Evolutionary conservation across 371 early-diverging fungal species (phyloP), one percentile per base, ranked within the genome.

Genomic region (Haplosporangium sp.): DNA sequence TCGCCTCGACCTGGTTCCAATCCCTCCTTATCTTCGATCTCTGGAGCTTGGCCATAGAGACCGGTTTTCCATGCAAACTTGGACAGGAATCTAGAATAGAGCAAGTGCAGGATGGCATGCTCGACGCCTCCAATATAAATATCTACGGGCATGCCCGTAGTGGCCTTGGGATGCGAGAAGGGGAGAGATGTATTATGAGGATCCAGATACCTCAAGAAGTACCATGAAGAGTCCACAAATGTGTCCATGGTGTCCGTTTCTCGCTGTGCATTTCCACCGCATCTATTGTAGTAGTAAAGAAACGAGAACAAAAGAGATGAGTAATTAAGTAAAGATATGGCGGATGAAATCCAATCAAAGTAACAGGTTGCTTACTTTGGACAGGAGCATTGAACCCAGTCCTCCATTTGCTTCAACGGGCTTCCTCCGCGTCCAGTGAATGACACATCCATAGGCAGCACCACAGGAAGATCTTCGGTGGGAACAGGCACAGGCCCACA

Each of bases 211-310:
- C 97, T 86, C 81, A 97, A 81, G 83, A 90, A 98, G 73, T 98
- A 98, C 97, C 97, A 98, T 0, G 97, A 94, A 0, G 96, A 96
- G 72, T 97, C 98, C 7, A 97, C 95, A 86, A 97, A 98, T 7
- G 97, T 97, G 73, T 97, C 97, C 93, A 98, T 96, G 0, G 97
- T 96, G 67, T 98, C 97, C 6, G 94, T 91, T 58, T 97, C 98
- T 43, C 94, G 85, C 51, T 83, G 85, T n/a, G 94, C 95, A 7
- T 90, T 85, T 6, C 91, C 89, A 46, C 86, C 74, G 72, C 95
- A 94, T 53, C 91, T 90, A 48, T 23, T 37, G 38, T 14, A 54
- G 11, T 42, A 51, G 46, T 2, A 41, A 18, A 13, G 14, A 43
- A 21, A 20, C 41, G 51, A 36, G 20, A 3, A 51, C 18, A 2